Evolutionary conservation across 345 rosid species (phyloP).

Genomic region (Anastatica hierochuntica): DNA sequence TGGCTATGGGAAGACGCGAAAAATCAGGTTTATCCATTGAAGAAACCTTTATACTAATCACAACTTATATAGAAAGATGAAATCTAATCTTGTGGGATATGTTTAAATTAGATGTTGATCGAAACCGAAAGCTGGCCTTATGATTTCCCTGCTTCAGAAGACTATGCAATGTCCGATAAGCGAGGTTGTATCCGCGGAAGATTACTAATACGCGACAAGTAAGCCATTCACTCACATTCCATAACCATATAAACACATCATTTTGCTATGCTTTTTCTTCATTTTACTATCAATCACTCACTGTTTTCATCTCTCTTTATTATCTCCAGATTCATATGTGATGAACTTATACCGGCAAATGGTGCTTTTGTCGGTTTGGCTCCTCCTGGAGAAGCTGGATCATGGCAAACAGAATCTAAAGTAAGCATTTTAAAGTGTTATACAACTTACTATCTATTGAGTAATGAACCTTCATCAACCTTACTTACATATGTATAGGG

Average conservation of each 20-base stretch:
- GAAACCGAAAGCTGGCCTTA: slow-evolving; percentile 86
- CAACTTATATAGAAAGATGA: too few species aligned
- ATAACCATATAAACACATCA: too few species aligned
- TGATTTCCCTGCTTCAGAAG: slow-evolving; percentile 56
- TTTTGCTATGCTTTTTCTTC: slow-evolving; percentile 1
- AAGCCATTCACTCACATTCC: background rate
- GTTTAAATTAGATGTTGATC: slow-evolving; percentile 32
- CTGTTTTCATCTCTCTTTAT: background rate
- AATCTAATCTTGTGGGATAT: background rate
- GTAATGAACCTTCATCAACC: background rate
- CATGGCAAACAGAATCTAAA: slow-evolving; percentile 83
- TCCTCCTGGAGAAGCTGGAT: slow-evolving; percentile 64
- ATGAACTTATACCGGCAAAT: slow-evolving; percentile 30
- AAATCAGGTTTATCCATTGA: slow-evolving; percentile 39
- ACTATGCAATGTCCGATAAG: slow-evolving; percentile 37
- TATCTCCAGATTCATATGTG: slow-evolving; percentile 8
- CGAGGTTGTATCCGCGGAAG: slow-evolving; percentile 58
- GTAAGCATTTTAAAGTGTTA: slow-evolving; percentile 11
- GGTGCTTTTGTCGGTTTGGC: slow-evolving; percentile 72
- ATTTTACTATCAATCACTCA: background rate
- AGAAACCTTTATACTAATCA: background rate
- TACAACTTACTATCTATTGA: background rate
- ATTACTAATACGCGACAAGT: slow-evolving; percentile 57
- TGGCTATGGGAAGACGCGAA: slow-evolving; percentile 77
- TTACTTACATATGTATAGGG: slow-evolving; percentile 34